Conservation (phyloP, 768 basidiomycete genomes). For the Phlebiopsis flavidoalba region DNA sequence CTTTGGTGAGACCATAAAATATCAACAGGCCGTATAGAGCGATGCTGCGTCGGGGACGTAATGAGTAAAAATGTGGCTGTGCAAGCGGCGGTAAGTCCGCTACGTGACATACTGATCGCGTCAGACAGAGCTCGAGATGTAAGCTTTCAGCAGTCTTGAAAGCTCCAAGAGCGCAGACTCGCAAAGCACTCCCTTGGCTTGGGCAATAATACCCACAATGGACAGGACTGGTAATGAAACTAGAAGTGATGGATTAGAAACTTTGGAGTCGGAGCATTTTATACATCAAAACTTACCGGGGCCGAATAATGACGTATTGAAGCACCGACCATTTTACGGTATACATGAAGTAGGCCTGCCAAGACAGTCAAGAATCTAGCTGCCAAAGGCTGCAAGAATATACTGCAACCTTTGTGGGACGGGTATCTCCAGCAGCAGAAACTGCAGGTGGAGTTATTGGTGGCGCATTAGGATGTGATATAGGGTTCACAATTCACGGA, state of each 20-base stretch:
- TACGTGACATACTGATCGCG: slow-evolving; percentile 81
- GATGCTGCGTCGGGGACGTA: slow-evolving; percentile 37
- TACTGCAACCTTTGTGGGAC: slow-evolving; percentile 63
- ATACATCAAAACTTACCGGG: slow-evolving; percentile 28
- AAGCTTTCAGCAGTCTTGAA: slow-evolving; percentile 62
- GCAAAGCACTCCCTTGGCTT: slow-evolving; percentile 67
- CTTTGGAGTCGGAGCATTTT: background rate
- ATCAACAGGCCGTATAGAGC: slow-evolving; percentile 83
- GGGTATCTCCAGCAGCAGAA: slow-evolving; percentile 79
- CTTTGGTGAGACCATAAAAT: slow-evolving; percentile 77
- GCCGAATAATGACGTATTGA: slow-evolving; percentile 80
- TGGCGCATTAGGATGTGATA: background rate
- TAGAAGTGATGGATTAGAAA: background rate
- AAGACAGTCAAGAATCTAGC: background rate
- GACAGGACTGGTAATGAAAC: slow-evolving; percentile 47
- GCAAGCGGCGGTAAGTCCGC: slow-evolving; percentile 7
- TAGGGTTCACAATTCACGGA: slow-evolving; percentile 43
- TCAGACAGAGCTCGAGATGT: slow-evolving; percentile 69
- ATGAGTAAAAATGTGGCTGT: background rate
- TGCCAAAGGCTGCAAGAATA: background rate
- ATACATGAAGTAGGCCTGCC: slow-evolving; percentile 88
- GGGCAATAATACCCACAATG: slow-evolving; percentile 74
- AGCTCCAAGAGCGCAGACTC: slow-evolving; percentile 51
- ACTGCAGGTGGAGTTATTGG: slow-evolving; percentile 33
- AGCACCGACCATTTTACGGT: slow-evolving; percentile 87